Conservation (phyloP, 345 rosid genomes). For the Bruguiera gymnorhiza region DNA sequence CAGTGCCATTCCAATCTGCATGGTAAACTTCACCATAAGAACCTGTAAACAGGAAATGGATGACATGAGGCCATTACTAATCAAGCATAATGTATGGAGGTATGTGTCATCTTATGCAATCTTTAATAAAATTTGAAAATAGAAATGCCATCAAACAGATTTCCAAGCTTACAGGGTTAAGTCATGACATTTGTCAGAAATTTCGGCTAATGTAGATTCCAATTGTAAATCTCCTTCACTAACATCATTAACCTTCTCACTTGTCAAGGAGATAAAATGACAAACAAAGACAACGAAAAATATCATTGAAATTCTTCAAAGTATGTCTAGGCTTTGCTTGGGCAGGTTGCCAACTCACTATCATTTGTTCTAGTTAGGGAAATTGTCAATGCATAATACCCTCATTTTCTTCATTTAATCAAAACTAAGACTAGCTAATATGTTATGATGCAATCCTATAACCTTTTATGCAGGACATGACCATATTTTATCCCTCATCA, state of each 20-base stretch:
- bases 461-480: too few relatives aligned
- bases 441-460: too few relatives aligned
- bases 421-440: too few relatives aligned
- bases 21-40: constrained; percentile 93
- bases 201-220: background rate
- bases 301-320: constrained; percentile 8
- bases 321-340: background rate
- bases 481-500: too few relatives aligned
- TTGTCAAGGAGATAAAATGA: too few relatives aligned
- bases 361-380: background rate
- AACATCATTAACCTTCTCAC: too few relatives aligned
- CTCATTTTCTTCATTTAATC: too few relatives aligned
- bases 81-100: constrained; percentile 9
- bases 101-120: constrained; percentile 4
- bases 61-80: constrained; percentile 1
- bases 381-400: background rate
- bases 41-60: constrained; percentile 46
- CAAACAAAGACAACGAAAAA: background rate
- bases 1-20: constrained; percentile 94
- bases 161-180: background rate
- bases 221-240: background rate
- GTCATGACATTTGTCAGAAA: background rate
- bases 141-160: background rate
- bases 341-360: constrained; percentile 5
- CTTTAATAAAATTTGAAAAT: background rate